Evolutionary conservation across 2,329 filamentous ascomycete species (phyloP), one percentile per base, ranked within the genome.

Genomic region (Byssothecium circinans): DNA sequence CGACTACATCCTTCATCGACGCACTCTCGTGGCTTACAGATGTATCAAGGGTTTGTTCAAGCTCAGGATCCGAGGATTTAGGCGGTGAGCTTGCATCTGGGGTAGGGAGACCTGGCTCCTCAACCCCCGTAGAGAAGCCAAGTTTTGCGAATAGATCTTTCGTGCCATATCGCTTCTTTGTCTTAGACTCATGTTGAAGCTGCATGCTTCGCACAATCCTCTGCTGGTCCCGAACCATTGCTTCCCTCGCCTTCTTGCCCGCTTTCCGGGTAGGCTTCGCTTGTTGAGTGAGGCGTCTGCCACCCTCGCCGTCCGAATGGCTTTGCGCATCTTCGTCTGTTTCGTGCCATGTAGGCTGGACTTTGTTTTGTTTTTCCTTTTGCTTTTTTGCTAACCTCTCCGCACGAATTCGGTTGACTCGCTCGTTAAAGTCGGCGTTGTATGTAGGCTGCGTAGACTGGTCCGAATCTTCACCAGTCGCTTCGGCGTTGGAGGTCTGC

Each of bases 221-320:
- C 74, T 99, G 94, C 1, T 92, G 96, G 72, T 99, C 94, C 8
- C 90, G 83, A 60, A 88, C 87, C 87, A 99, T 96, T 58, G 97
- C 92, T 66, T 96, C 89, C 34, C 96, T 69, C 0, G 94, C 94
- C 73, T 91, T 96, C 75, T 92, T 97, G 75, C 91, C 92, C 0
- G 94, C 91, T 67, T 94, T 95, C 11, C 94, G 83, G 8, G 82
- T 80, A 4, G 90, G 86, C 3, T 86, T 83, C 20, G 81, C 78
- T 32, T 81, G 76, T 63, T 91, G 88, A 0, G 87, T 88, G 36
- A 94, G 62, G 36, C 65, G 65, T 42, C 67, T 63, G 19, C 68
- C 69, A 20, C 57, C 62, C 41, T 70, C 83, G 27, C 83, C 84
- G 49, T 87, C 84, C 2, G 80, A 78, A 30, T 83, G 81, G 36